phyloP scores from a whole-genome alignment of 148 eudicot species.

The Rhododendron griersonianum region DNA sequence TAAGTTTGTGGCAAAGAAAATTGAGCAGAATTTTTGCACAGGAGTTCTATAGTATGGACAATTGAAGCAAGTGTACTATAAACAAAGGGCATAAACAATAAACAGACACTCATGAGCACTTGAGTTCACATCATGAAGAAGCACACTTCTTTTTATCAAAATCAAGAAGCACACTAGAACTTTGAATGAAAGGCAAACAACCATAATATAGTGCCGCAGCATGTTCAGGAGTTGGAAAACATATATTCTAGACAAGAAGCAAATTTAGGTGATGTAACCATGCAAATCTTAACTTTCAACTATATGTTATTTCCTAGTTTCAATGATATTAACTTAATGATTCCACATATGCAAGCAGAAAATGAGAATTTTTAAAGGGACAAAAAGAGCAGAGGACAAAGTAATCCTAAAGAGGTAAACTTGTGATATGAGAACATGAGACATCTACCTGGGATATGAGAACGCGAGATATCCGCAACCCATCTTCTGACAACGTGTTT shows the following conservation, averaged over 20 bases:
- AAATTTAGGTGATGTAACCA: not conserved
- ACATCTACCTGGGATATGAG: conserved; percentile 60
- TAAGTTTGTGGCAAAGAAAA: not conserved
- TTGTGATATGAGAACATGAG: not conserved
- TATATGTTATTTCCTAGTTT: not conserved
- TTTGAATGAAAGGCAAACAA: not conserved
- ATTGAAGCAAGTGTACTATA: not conserved
- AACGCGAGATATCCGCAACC: conserved; percentile 43
- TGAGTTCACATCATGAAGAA: not conserved
- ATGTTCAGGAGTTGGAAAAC: not conserved
- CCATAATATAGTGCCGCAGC: not conserved
- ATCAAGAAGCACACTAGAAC: not conserved
- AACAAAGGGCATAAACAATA: not conserved
- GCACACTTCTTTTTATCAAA: not conserved
- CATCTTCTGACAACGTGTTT: conserved; percentile 36
- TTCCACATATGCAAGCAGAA: not conserved
- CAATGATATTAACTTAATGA: not conserved
- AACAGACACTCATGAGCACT: not conserved
- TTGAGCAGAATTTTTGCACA: not conserved
- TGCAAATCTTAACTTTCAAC: not conserved
- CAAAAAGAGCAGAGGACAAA: not conserved
- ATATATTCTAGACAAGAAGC: not conserved
- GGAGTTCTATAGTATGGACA: not conserved
- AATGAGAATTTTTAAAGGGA: not conserved
- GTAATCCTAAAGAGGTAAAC: not conserved